These are phyloP conservation scores for Ganoderma multipileum DNA, from an alignment of 1,284 basidiomycete species.

Conservation along the genomic window DNA sequence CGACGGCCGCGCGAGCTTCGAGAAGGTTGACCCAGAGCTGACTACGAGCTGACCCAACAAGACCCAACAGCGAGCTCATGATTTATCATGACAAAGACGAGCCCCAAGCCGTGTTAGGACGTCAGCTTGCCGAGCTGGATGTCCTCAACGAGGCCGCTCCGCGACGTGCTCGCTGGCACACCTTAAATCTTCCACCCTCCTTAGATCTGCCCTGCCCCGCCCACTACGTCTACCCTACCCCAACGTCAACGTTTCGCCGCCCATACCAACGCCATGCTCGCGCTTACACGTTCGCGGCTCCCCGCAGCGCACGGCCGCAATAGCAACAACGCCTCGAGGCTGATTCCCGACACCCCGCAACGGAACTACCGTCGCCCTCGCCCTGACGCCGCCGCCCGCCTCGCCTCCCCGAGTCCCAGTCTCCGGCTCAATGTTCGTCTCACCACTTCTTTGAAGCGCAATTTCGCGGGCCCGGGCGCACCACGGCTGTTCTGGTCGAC, in stretches of 20 bases:
- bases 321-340: not conserved
- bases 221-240: not conserved
- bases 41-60: not conserved
- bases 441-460: not conserved
- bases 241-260: not conserved
- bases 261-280: not conserved
- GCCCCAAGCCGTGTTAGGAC: constrained; percentile 3
- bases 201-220: not conserved
- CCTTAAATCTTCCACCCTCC: not conserved
- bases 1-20: not conserved
- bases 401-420: not conserved
- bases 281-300: constrained; percentile 6
- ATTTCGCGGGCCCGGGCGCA: not conserved
- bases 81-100: not conserved
- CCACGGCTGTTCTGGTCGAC: constrained; percentile 10
- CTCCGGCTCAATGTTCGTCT: not conserved
- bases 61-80: not conserved
- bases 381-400: not conserved
- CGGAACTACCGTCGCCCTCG: not conserved
- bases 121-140: constrained; percentile 12
- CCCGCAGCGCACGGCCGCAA: not conserved
- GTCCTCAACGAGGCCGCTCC: constrained; percentile 2
- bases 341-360: constrained; percentile 7
- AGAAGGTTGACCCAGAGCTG: no score
- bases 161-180: not conserved